Evolutionary conservation across 2,329 filamentous ascomycete genomes (phyloP), one percentile per base, ranked within the genome.

Genomic region (Epichloe typhina): DNA sequence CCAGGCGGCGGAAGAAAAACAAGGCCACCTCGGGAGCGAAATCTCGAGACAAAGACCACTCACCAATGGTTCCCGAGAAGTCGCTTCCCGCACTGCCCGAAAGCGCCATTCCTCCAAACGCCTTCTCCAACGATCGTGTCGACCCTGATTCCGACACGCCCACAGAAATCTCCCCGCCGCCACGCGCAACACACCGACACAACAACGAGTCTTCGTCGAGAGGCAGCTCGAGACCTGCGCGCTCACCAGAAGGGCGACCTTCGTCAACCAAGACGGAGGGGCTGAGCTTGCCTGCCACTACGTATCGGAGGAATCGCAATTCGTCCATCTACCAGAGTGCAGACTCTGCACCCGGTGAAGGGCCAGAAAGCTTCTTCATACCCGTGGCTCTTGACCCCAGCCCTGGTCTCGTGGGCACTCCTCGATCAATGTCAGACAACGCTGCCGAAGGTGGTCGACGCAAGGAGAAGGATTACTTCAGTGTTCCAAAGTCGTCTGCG

Each of bases 81-180:
- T 95, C 89, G 6, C 72, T 98, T 37, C 93, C 93, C 19, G 93
- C 93, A 26, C 75, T 97, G 23, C 93, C 91, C 33, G 86, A 87
- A 5, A 88, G 80, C 58, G 84, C 83, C 33, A 74, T 81, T 35
- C 74, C 80, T 37, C 75, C 77, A 40, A 79, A 76, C 56, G 74
- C 78, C 3, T 86, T 84, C 61, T 78, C 79, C 72, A 64, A 74
- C 66, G 62, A 82, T 63, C 62, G 82, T 69, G 67, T 74, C 66
- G 66, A 83, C 44, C 69, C 76, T 46, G 77, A 86, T 55, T 80
- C 77, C 35, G 82, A 85, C 54, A 82, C 78, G 6, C 82, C 83
- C 3, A 82, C 79, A 43, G 85, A 90, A 58, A 70, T 84, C 31
- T 86, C 84, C 2, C 82, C 84, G 3, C 71, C 77, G 39, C 81